Evolutionary conservation across 75 land plant species (phyloP), one percentile per base, ranked within the genome.

Genomic region (Chamaecyparis obtusa): DNA sequence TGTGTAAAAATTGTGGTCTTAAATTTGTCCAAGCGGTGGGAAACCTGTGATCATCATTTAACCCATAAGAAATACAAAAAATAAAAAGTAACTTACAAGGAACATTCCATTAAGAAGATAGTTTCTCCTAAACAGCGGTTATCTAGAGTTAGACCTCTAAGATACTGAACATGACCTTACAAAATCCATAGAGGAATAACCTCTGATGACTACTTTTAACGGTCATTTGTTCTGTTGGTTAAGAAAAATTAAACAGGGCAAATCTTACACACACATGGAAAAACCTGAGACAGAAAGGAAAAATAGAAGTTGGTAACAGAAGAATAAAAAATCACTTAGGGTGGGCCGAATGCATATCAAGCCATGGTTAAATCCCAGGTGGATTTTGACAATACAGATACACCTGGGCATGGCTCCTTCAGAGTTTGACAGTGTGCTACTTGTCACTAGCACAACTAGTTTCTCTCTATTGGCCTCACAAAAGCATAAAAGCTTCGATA

Each of bases 1-100:
- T 93, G 91, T 14, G 99, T 98, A 88, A 98, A 98, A 32, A 98
- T 95, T 32, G 98, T 98, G 3, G 99, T 95, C 88, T 98, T 95
- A 88, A 98, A 98, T 84, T 95, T 92, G 90, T 98, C 99, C 84
- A 98, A 87, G 35, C 99, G 97, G 86, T 91, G 93, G 35, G 99
- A 87, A 36, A 98, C 93, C 99, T 98, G 89, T 49, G 48, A 81
- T 9, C 6, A 27, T 5, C 54, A 81, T 27, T 81, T 30, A 81
- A 30, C 48, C 51, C 49, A n/a, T 81, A 80, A 79, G 51, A 81
- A 44, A 64, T n/a, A n/a, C 33, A 81, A 46, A 46, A 46, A n/a
- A 6, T n/a, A 44, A 9, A 27, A 9, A 9, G 44, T 80, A 21
- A 8, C 21, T 44, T 80, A 16, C 11, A 6, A 7, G 75, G 75